Base-by-base conservation (phyloP, 1,284 basidiomycete genomes). In the Bondarzewia mesenterica region DNA sequence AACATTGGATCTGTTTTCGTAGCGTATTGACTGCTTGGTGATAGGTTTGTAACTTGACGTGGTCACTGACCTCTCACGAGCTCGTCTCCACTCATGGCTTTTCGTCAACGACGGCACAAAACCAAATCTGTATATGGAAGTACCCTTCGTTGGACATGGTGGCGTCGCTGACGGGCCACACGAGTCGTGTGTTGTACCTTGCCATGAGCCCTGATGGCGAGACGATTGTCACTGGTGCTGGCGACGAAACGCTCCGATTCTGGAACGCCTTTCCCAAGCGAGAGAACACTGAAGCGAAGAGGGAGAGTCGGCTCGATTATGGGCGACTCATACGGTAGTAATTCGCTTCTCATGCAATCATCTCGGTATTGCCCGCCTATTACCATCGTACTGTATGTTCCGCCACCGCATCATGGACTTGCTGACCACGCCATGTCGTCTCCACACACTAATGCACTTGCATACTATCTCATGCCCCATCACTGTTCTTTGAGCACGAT, bases 91-190 rank as follows among this genome's bases (percentile, higher is more conserved):
- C 95, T 2, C 95, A 99, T 60, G 95, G 96, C 1, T 99, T 94
- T 71, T 95, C 92, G 18, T 89, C 85, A 5, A 93, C 91, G 2
- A 84, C 89, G 0, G 84, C 94, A 5, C 93, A 97, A 65, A 98
- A 99, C 67, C 95, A 99, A 66, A 95, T 99, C 49, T 94, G 93
- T 61, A 90, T 99, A 55, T 99, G 95, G 95, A 88, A 89, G 61
- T 98, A 98, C 66, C 96, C 95, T 0, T 85, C 84, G 7, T 75
- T 95, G 65, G 84, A 88, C 51, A 93, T 93, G 77, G 91, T 98
- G 7, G 94, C 94, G 0, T 93, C 92, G 4, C 74, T 99, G 12
- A 91, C 90, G 0, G 96, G 96, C 4, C 95, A 99, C 64, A 93
- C 93, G 0, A 90, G 88, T 60, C 87, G 92, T 54, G 95, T 99